phyloP scores from a whole-genome alignment of 208 protist genomes.

The Leishmania guyanensis region DNA sequence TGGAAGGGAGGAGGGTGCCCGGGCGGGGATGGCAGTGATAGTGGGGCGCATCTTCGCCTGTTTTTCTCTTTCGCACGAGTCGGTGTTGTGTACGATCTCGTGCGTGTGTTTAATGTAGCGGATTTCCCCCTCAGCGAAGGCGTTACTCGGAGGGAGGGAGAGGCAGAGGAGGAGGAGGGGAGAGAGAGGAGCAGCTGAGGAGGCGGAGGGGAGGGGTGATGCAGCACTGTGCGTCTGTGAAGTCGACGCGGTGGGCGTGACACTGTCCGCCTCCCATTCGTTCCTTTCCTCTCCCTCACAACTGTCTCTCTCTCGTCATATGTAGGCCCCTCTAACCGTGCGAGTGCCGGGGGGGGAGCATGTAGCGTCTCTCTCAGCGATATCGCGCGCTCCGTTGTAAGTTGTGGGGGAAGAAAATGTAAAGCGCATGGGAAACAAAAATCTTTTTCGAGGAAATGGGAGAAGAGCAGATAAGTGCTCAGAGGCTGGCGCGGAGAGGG shows the following conservation, averaged over 20 bases:
- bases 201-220: not conserved
- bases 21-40: not conserved
- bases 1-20: not conserved
- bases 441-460: no score
- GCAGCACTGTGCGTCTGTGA: not conserved
- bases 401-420: not conserved
- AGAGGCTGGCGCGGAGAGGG: not conserved
- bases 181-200: not conserved
- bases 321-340: not conserved
- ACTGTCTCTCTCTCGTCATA: not conserved
- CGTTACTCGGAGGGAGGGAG: not conserved
- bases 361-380: not conserved
- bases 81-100: not conserved
- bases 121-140: not conserved
- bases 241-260: not conserved
- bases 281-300: not conserved
- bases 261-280: not conserved
- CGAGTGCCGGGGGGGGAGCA: not conserved
- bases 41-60: not conserved
- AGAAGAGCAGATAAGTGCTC: no score
- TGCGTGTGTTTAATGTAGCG: constrained; percentile 11
- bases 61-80: not conserved
- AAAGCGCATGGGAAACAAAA: no score
- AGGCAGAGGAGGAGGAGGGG: not conserved
- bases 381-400: not conserved